Evolutionary conservation across 1,139 yeast genomes (phyloP).

Genomic region (Pichia inconspicua): DNA sequence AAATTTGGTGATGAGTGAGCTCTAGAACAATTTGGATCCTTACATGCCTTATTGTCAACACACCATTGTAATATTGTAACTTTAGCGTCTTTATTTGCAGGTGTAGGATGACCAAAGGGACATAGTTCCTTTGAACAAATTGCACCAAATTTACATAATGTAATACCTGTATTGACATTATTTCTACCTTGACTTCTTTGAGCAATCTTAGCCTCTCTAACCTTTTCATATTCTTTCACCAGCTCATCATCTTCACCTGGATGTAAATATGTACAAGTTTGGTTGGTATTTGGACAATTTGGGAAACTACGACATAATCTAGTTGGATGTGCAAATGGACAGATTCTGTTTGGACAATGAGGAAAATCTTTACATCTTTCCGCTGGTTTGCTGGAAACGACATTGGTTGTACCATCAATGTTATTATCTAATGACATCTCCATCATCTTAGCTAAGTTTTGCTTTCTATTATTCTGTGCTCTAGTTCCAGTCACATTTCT

Average conservation of each 20-base stretch:
- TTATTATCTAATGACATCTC: conserved; percentile 27
- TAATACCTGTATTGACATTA: conserved; percentile 35
- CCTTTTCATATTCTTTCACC: conserved; percentile 56
- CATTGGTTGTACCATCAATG: conserved; percentile 17
- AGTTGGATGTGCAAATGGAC: conserved; percentile 75
- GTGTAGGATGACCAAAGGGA: conserved; percentile 89
- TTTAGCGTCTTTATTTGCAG: conserved; percentile 66
- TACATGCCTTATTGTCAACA: conserved; percentile 57
- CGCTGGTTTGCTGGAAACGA: conserved; percentile 35
- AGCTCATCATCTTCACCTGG: conserved; percentile 76
- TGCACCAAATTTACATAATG: conserved; percentile 67
- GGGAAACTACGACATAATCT: conserved; percentile 70
- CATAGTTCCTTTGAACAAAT: conserved; percentile 71
- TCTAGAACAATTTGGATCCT: conserved; percentile 51
- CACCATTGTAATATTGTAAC: conserved; percentile 73
- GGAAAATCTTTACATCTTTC: conserved; percentile 79
- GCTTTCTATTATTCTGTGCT: conserved; percentile 5
- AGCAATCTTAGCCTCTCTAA: conserved; percentile 37
- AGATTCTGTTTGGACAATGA: conserved; percentile 58
- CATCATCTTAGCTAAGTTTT: conserved; percentile 24
- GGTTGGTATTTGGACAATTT: conserved; percentile 69
- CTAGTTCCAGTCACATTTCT: background rate
- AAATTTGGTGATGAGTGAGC: conserved; percentile 75
- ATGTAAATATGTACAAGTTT: conserved; percentile 76
- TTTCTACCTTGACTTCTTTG: conserved; percentile 18